Conservation (phyloP, 2,329 filamentous ascomycete species). For the Diplocarpon rosae region DNA sequence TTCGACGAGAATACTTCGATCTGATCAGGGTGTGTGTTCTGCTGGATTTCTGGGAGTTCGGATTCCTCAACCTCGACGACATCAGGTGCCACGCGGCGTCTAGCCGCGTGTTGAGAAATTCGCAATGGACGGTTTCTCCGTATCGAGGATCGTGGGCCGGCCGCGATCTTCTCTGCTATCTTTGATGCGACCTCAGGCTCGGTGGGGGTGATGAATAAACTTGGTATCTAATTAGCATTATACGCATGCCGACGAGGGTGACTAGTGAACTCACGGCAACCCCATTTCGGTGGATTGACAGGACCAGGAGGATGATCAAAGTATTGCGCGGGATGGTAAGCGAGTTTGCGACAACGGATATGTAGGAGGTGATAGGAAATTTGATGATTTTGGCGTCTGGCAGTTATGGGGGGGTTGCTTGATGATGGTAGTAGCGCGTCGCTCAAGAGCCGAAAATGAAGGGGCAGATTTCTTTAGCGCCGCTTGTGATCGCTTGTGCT, state of each 20-base stretch:
- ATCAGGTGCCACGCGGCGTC: not conserved
- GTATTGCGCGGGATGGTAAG: not conserved
- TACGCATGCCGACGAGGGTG: slow-evolving; percentile 9
- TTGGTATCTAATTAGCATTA: slow-evolving; percentile 18
- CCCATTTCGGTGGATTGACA: slow-evolving; percentile 21
- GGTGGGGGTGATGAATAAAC: slow-evolving; percentile 25
- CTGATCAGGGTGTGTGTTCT: not conserved
- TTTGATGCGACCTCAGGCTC: slow-evolving; percentile 22
- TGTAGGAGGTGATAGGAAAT: slow-evolving; percentile 6
- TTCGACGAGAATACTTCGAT: slow-evolving; percentile 1
- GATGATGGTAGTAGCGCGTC: not conserved
- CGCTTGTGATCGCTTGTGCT: not conserved
- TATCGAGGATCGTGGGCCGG: slow-evolving; percentile 24
- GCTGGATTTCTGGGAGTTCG: slow-evolving; percentile 12
- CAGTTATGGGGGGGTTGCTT: slow-evolving; percentile 9
- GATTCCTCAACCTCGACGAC: slow-evolving; percentile 11
- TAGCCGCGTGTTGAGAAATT: no score
- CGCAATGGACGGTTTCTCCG: slow-evolving; percentile 18
- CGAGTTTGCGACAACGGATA: slow-evolving; percentile 13
- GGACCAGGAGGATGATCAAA: slow-evolving; percentile 1
- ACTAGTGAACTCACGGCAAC: slow-evolving; percentile 23
- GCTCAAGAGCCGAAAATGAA: not conserved
- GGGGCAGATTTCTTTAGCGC: slow-evolving; percentile 1
- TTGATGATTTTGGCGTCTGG: slow-evolving; percentile 12
- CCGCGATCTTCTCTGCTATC: slow-evolving; percentile 21